phyloP scores from a whole-genome alignment of 306 rosid species.

The Ceratonia siliqua region DNA sequence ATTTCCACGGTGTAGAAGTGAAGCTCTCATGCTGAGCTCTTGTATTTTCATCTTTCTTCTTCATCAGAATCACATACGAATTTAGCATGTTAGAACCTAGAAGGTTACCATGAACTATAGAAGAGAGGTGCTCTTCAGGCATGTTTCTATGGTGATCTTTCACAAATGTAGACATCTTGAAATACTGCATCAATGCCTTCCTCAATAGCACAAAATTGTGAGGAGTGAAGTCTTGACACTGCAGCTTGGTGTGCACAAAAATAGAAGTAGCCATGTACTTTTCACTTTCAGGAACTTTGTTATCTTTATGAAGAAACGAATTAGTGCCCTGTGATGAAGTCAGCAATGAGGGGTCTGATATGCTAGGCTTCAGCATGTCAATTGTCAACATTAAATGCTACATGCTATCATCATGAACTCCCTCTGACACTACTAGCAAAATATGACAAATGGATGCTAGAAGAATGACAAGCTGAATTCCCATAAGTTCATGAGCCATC shows the following conservation, averaged over 20 bases:
- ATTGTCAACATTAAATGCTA: slow-evolving; percentile 88
- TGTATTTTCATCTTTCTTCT: slow-evolving; percentile 64
- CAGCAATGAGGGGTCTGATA: slow-evolving; percentile 71
- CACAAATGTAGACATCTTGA: slow-evolving; percentile 52
- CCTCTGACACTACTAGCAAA: slow-evolving; percentile 83
- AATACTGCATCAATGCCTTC: slow-evolving; percentile 58
- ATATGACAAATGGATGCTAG: slow-evolving; percentile 76
- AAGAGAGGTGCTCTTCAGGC: slow-evolving; percentile 36
- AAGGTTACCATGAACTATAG: slow-evolving; percentile 20
- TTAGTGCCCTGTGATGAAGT: slow-evolving; percentile 59
- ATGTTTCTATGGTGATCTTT: slow-evolving; percentile 34
- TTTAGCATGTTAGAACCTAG: slow-evolving; percentile 39
- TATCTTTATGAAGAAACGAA: slow-evolving; percentile 56
- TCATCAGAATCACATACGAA: slow-evolving; percentile 53
- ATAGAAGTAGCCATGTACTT: slow-evolving; percentile 75
- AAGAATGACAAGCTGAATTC: slow-evolving; percentile 84
- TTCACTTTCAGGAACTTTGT: slow-evolving; percentile 45
- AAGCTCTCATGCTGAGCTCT: slow-evolving; percentile 63
- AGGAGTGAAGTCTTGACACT: slow-evolving; percentile 56
- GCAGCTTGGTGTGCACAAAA: slow-evolving; percentile 74
- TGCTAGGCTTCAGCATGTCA: slow-evolving; percentile 84
- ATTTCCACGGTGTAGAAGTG: slow-evolving; percentile 59
- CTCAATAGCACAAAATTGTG: slow-evolving; percentile 48
- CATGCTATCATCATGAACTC: slow-evolving; percentile 71
- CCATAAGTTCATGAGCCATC: slow-evolving; percentile 81